Conservation (phyloP, 805 yeast genomes). For the Brettanomyces anomalus region DNA sequence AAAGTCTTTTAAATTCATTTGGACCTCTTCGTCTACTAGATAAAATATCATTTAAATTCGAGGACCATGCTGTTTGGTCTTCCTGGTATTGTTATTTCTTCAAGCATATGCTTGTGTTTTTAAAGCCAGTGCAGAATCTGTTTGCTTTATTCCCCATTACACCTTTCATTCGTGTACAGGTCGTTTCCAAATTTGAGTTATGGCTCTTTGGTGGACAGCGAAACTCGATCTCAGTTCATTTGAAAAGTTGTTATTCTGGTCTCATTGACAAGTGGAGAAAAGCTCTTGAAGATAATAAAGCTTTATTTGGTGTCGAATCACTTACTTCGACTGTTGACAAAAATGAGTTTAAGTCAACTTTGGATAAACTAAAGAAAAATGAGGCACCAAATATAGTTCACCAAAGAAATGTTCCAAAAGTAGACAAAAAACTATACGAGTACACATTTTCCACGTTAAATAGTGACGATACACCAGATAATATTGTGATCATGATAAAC, state of each 20-base stretch:
- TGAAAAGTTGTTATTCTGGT: no score
- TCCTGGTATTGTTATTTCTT: constrained; percentile 22
- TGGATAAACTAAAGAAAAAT: constrained; percentile 1
- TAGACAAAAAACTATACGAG: constrained; percentile 22
- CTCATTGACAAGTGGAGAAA: constrained; percentile 24
- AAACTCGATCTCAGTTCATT: no score
- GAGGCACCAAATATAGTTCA: neutral
- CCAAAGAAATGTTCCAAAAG: constrained; percentile 14
- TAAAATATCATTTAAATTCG: constrained; percentile 11
- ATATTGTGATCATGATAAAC: constrained; percentile 21
- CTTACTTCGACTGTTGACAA: constrained; percentile 20
- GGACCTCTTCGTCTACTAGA: constrained; percentile 26
- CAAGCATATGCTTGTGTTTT: constrained; percentile 14
- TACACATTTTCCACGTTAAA: constrained; percentile 18
- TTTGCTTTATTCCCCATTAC: constrained; percentile 11
- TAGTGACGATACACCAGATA: constrained; percentile 18
- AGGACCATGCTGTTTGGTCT: constrained; percentile 4
- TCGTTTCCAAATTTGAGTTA: constrained; percentile 2
- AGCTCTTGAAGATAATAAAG: constrained; percentile 17
- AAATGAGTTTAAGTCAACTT: constrained; percentile 14
- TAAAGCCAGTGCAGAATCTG: constrained; percentile 5
- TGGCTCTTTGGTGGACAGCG: no score
- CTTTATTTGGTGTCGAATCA: constrained; percentile 15
- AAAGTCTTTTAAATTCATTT: constrained; percentile 13
- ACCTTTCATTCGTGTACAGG: constrained; percentile 9